Percentiles rank a stretch among this genome's conserved stretches.
Conservation (phyloP, 2,329 filamentous ascomycete genomes). For the Aspergillus ibericus region DNA sequence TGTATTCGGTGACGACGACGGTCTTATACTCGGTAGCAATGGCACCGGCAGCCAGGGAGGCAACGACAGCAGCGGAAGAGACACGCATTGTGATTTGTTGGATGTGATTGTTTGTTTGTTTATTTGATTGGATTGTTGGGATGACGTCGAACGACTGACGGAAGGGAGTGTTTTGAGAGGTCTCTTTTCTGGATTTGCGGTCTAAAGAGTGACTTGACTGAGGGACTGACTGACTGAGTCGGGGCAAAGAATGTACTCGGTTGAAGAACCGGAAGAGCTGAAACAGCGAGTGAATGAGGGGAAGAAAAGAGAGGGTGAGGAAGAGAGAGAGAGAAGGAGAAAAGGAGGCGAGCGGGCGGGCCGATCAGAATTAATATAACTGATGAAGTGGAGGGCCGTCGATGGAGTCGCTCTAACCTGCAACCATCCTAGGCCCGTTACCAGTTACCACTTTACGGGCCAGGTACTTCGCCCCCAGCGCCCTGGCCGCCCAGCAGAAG, state of each 20-base stretch:
- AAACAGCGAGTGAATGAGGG: conserved; percentile 40
- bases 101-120: not conserved
- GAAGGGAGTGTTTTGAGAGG: conserved; percentile 11
- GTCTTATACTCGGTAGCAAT: conserved; percentile 51
- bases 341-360: not conserved
- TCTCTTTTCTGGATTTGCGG: conserved; percentile 1
- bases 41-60: conserved; percentile 43
- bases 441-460: too few species aligned
- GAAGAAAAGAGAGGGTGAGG: conserved; percentile 19
- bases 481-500: too few species aligned
- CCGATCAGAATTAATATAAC: conserved; percentile 1
- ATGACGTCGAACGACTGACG: conserved; percentile 22
- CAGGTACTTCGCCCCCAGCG: too few species aligned
- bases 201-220: conserved; percentile 17
- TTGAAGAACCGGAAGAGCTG: conserved; percentile 43
- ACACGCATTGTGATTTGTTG: conserved; percentile 50
- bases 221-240: conserved; percentile 9
- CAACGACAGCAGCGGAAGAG: conserved; percentile 42
- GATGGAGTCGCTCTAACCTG: not conserved
- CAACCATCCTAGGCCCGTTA: not conserved
- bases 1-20: conserved; percentile 65
- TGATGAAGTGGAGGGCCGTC: not conserved
- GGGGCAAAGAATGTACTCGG: conserved; percentile 42
- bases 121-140: conserved; percentile 5
- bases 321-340: conserved; percentile 4